Evolutionary conservation across 768 basidiomycete genomes (phyloP).

Genomic region (Tricholoma bakamatsutake): DNA sequence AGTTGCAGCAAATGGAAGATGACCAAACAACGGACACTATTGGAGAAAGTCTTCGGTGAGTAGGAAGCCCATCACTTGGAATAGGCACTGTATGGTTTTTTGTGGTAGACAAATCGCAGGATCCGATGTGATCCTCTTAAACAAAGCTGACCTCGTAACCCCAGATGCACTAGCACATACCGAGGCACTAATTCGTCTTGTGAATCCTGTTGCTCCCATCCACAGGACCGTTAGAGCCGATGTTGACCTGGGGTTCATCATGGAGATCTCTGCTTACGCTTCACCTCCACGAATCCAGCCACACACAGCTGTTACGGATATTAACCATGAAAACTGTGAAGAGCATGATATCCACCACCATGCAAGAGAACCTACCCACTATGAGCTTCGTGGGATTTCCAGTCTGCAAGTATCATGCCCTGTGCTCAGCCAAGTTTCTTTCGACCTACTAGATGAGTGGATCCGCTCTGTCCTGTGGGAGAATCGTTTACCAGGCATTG

Average conservation of each 20-base stretch:
- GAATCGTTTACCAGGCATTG: slow-evolving; percentile 36
- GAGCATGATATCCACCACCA: slow-evolving; percentile 30
- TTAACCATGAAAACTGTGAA: slow-evolving; percentile 21
- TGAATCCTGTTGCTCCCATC: slow-evolving; percentile 80
- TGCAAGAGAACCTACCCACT: slow-evolving; percentile 42
- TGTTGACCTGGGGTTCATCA: slow-evolving; percentile 70
- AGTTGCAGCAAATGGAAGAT: slow-evolving; percentile 77
- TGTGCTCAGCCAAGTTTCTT: slow-evolving; percentile 38
- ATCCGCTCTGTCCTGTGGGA: slow-evolving; percentile 85
- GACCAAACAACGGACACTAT: slow-evolving; percentile 54
- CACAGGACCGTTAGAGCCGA: slow-evolving; percentile 64
- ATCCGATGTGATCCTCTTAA: slow-evolving; percentile 87
- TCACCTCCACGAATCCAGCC: slow-evolving; percentile 33
- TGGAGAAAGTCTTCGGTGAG: slow-evolving; percentile 78
- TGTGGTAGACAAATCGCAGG: slow-evolving; percentile 82
- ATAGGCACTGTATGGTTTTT: not conserved
- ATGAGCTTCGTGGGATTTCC: slow-evolving; percentile 77
- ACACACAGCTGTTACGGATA: slow-evolving; percentile 4
- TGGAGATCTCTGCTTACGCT: slow-evolving; percentile 77
- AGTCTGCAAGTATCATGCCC: slow-evolving; percentile 72
- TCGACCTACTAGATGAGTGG: slow-evolving; percentile 67
- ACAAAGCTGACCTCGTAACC: slow-evolving; percentile 79
- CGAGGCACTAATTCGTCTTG: slow-evolving; percentile 55
- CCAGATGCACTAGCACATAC: slow-evolving; percentile 37
- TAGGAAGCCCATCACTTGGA: not conserved